These are phyloP conservation scores for Aspergillus cavernicola DNA, from an alignment of 495 filamentous ascomycete species.

Conservation along the genomic window DNA sequence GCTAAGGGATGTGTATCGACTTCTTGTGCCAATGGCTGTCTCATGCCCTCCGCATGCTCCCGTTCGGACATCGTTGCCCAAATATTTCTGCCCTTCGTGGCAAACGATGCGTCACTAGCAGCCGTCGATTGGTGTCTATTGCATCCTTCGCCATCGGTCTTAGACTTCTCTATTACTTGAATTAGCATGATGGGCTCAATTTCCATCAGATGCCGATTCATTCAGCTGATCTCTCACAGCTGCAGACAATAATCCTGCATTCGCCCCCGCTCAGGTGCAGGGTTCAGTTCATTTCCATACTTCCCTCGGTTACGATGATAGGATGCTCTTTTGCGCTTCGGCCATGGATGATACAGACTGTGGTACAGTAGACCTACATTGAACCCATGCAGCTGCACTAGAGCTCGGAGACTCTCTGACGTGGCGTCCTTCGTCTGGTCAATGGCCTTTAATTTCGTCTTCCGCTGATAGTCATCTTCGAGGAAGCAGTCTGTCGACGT, in stretches of 20 bases:
- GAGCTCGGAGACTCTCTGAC: conserved; percentile 46
- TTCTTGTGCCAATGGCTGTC: conserved; percentile 21
- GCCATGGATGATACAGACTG: conserved; percentile 38
- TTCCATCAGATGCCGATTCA: conserved; percentile 24
- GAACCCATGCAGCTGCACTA: conserved; percentile 47
- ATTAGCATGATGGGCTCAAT: conserved; percentile 23
- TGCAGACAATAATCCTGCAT: conserved; percentile 48
- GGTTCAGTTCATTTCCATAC: conserved; percentile 32
- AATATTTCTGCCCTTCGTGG: conserved; percentile 22
- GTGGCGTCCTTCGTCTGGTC: conserved; percentile 45
- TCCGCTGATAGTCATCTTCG: conserved; percentile 28
- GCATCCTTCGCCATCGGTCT: conserved; percentile 15
- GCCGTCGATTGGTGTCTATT: conserved; percentile 35
- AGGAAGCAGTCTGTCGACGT: conserved; percentile 24
- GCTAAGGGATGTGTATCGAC: conserved; percentile 17
- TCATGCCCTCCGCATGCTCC: conserved; percentile 23
- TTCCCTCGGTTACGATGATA: conserved; percentile 35
- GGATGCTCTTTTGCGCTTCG: conserved; percentile 33
- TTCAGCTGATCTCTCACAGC: conserved; percentile 49
- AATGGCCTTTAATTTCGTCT: conserved; percentile 24
- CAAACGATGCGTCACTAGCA: conserved; percentile 28
- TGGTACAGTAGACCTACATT: conserved; percentile 41
- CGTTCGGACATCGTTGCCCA: conserved; percentile 19
- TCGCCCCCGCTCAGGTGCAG: conserved; percentile 42
- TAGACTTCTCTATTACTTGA: conserved; percentile 17